A percentile compares a stretch with the other conserved stretches of the same genome.
These are phyloP conservation scores for Tremellales sp. DNA, from an alignment of 1,284 basidiomycete species.

Conservation along the genomic window DNA sequence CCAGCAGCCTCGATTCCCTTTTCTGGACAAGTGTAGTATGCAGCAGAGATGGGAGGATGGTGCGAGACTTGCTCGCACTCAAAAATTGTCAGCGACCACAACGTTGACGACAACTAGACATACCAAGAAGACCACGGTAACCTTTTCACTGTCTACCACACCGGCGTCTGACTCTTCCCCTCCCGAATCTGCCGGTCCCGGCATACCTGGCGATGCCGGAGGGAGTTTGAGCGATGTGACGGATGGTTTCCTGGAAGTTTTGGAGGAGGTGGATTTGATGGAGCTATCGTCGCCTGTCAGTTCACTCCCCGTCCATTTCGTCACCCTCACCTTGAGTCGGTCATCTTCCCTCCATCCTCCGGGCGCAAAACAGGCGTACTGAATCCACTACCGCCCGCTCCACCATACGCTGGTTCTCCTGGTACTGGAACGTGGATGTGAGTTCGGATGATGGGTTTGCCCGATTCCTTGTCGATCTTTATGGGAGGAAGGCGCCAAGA, in stretches of 20 bases:
- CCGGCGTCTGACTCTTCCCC: conserved; percentile 47
- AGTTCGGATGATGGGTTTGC: conserved; percentile 47
- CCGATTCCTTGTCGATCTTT: conserved; percentile 41
- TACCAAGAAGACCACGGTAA: conserved; percentile 64
- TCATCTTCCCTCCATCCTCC: conserved; percentile 35
- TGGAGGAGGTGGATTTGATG: conserved; percentile 32
- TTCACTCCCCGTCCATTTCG: background rate
- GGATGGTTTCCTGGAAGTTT: conserved; percentile 17
- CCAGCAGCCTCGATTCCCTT: conserved; percentile 68
- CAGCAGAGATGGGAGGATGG: conserved; percentile 92
- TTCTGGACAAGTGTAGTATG: conserved; percentile 71
- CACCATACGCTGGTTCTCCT: conserved; percentile 44
- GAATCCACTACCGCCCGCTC: conserved; percentile 42
- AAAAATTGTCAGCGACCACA: conserved; percentile 1
- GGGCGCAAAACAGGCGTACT: conserved; percentile 41
- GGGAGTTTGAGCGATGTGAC: conserved; percentile 10
- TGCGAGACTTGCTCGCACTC: conserved; percentile 87
- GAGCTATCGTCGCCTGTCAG: conserved; percentile 20
- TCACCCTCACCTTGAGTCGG: background rate
- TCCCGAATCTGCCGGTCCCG: conserved; percentile 44
- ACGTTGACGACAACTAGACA: background rate
- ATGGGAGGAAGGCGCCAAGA: conserved; percentile 57
- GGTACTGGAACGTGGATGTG: conserved; percentile 47
- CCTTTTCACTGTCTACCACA: conserved; percentile 49
- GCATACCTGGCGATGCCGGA: conserved; percentile 24